Evolutionary conservation across 2,329 filamentous ascomycete species (phyloP), one percentile per base, ranked within the genome.

Genomic region (Aspergillus chevalieri): DNA sequence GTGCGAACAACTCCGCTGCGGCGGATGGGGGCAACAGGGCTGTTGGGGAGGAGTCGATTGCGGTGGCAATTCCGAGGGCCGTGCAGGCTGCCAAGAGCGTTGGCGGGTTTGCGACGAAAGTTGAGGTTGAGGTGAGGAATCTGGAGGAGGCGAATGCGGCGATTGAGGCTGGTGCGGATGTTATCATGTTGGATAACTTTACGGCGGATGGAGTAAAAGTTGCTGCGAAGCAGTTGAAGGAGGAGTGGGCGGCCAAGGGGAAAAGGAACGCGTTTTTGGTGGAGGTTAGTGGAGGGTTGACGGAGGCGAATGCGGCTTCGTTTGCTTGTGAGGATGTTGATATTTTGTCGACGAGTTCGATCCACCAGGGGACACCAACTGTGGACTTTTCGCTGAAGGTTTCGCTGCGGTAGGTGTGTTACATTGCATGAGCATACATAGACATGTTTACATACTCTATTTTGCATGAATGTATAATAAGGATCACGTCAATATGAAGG

Each of bases 101-200:
- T 0, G 92, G 84, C 7, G 93, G 93, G 0, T 98, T 97, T 71
- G 83, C 87, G 38, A 78, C 95, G 51, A 98, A 97, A 78, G 81
- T 98, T 38, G 93, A 98, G 74, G 93, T 98, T 21, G 92, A 98
- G 75, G 93, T 93, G 43, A 89, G 92, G 74, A 87, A 78, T 61
- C 84, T 95, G 70, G 83, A 79, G 41, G 90, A 95, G 73, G 93
- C 93, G 0, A 85, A 96, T 67, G 89, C 94, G 71, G 93, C 93
- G 0, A 91, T 96, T 61, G 81, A 75, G 3, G 92, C 92, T 0
- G 93, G 93, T 1, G 93, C 93, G 0, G 92, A 98, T 67, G 85
- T 98, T 17, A 84, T 98, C 53, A 98, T 98, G 93, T 74, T 98
- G 52, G 93, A 98, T 68, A 98, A 98, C 69, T 98, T 97, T 65